Evolutionary conservation across 2,329 filamentous ascomycete species (phyloP).

Genomic region (Aspergillus sp.): DNA sequence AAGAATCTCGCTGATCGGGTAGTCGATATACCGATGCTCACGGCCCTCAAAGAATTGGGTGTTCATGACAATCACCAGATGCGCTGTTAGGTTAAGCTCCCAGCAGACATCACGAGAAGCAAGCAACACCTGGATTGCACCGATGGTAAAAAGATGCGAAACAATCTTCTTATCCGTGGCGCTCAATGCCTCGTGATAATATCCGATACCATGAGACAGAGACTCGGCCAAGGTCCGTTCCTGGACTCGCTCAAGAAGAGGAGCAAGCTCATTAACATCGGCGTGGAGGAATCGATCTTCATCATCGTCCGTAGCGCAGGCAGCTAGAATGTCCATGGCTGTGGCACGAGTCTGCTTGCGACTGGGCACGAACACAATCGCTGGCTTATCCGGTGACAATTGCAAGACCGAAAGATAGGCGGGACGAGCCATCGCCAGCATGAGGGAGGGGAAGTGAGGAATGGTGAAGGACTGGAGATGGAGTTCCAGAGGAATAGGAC

Average conservation of each 20-base stretch:
- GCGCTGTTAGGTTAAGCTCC: slow-evolving; percentile 85
- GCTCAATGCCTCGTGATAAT: slow-evolving; percentile 93
- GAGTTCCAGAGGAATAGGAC: slow-evolving; percentile 85
- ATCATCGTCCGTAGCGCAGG: slow-evolving; percentile 82
- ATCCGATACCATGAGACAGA: slow-evolving; percentile 89
- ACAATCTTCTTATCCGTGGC: slow-evolving; percentile 90
- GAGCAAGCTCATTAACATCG: slow-evolving; percentile 75
- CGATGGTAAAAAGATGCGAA: slow-evolving; percentile 83
- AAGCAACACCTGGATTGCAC: slow-evolving; percentile 82
- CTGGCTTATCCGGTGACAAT: slow-evolving; percentile 83
- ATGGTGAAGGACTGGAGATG: slow-evolving; percentile 95
- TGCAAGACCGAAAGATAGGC: slow-evolving; percentile 86
- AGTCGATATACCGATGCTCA: slow-evolving; percentile 96
- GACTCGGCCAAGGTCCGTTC: slow-evolving; percentile 87
- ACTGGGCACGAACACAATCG: slow-evolving; percentile 87
- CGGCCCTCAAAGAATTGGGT: slow-evolving; percentile 97
- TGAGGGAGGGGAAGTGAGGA: slow-evolving; percentile 94
- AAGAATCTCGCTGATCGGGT: slow-evolving; percentile 86
- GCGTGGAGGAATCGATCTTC: slow-evolving; percentile 93
- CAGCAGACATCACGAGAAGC: slow-evolving; percentile 89
- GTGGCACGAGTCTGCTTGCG: slow-evolving; percentile 90
- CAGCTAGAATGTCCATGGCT: slow-evolving; percentile 81
- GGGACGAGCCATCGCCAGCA: slow-evolving; percentile 97
- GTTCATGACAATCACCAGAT: slow-evolving; percentile 93
- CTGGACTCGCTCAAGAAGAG: slow-evolving; percentile 77